These are phyloP conservation scores for Fagopyrum tataricum DNA, from an alignment of 148 eudicot genomes.

Conservation along the genomic window DNA sequence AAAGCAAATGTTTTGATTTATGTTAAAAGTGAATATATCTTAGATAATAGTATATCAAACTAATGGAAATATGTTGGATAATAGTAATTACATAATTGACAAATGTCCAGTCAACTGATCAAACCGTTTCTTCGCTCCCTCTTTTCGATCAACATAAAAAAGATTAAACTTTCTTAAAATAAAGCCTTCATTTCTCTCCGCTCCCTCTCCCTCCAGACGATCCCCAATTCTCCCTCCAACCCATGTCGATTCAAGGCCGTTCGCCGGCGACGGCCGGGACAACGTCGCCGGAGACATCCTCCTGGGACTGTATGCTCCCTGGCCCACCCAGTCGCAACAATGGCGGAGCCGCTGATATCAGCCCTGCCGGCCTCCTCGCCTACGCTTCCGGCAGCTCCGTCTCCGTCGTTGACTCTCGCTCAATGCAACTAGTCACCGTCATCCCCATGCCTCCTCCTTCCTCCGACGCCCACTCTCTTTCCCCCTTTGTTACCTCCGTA, in stretches of 20 bases:
- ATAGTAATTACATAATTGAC: not conserved
- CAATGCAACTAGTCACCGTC: constrained; percentile 69
- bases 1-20: no score
- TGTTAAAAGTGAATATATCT: no score
- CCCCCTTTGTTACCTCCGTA: constrained; percentile 80
- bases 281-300: constrained; percentile 14
- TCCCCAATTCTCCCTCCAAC: not conserved
- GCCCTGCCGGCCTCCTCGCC: constrained; percentile 76
- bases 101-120: constrained; percentile 7
- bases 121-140: constrained; percentile 5
- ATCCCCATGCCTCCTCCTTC: constrained; percentile 82
- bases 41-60: no score
- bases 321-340: constrained; percentile 89
- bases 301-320: constrained; percentile 68
- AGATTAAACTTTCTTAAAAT: not conserved
- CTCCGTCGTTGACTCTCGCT: constrained; percentile 59
- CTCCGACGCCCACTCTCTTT: constrained; percentile 30
- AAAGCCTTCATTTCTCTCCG: not conserved
- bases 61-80: not conserved
- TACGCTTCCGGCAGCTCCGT: constrained; percentile 83
- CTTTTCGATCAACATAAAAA: not conserved
- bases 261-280: constrained; percentile 5
- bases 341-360: constrained; percentile 63
- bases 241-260: constrained; percentile 9
- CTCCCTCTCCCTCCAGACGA: not conserved